Conservation (phyloP, 768 basidiomycete genomes). For the Dioszegia crocea region DNA sequence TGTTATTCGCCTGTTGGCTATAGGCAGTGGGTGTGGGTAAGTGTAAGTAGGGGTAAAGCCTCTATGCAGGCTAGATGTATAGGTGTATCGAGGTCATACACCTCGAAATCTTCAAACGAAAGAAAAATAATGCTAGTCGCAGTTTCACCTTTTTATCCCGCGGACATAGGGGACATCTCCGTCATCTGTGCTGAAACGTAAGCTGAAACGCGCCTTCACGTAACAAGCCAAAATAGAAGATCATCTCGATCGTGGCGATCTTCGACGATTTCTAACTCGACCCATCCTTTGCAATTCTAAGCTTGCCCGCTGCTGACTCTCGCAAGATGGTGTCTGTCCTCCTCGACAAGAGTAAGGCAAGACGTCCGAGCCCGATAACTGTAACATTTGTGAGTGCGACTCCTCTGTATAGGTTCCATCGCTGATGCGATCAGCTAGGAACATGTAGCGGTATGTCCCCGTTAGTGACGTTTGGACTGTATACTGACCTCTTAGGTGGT, state of each 20-base stretch:
- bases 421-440: conserved; percentile 28
- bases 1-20: neutral
- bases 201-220: too few relatives aligned
- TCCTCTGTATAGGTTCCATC: too few relatives aligned
- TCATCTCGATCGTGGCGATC: too few relatives aligned
- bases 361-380: conserved; percentile 29
- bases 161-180: neutral
- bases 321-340: too few relatives aligned
- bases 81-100: neutral
- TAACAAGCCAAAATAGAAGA: conserved; percentile 3
- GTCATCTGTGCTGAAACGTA: neutral
- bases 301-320: too few relatives aligned
- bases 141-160: neutral
- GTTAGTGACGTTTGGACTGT: neutral
- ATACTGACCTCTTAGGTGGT: conserved; percentile 28
- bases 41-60: neutral
- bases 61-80: neutral
- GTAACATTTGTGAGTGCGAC: conserved; percentile 39
- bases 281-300: too few relatives aligned
- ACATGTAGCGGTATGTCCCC: conserved; percentile 36
- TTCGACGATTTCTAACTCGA: too few relatives aligned
- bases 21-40: neutral
- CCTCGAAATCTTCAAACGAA: conserved; percentile 4
- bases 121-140: neutral
- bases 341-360: conserved; percentile 9